Evolutionary conservation across 805 yeast genomes (phyloP), one percentile per base, ranked within the genome.

Genomic region (Huiozyma sinensis): DNA sequence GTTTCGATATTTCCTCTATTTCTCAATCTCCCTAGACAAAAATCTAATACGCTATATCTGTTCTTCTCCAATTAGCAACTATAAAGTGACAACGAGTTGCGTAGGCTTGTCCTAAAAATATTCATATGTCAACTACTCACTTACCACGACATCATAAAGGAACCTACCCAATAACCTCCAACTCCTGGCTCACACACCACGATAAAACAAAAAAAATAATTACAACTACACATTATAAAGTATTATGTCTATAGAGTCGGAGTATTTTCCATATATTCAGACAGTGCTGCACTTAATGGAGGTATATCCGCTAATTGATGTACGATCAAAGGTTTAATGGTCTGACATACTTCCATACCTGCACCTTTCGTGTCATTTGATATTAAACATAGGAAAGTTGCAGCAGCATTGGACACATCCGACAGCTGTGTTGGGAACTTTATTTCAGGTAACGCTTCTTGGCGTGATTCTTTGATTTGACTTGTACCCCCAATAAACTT

Each of bases 281-380:
- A 52, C 13, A 62, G 50, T 11, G 58, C 60, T 8, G 54, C 38
- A 39, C 52, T 57, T 38, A 62, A 47, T 12, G 63, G 62, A 27
- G 65, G 65, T 33, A 58, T 54, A 47, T 61, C 60, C 17, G 64
- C 63, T 35, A 61, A 46, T 40, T 51, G 51, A 43, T 57, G 63
- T 28, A 62, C 31, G 2, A 60, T 50, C 7, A 56, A 38, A 8
- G 65, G 64, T 44, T 55, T 60, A 13, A 62, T 53, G 4, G 40
- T 48, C 31, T 53, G 53, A 48, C 64, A 58, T 39, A 62, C 51
- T 31, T 53, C 49, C 7, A 49, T 45, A 7, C 63, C 65, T 24
- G 48, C 41, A 2, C 61, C 63, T n/a, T 51, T 45, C 9, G 54
- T 42, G 44, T 61, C 64, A 47, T 58, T 59, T 9, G 66, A 61